Base-by-base conservation (phyloP, 108 stramenopile species). In the Nitzschia palea region DNA sequence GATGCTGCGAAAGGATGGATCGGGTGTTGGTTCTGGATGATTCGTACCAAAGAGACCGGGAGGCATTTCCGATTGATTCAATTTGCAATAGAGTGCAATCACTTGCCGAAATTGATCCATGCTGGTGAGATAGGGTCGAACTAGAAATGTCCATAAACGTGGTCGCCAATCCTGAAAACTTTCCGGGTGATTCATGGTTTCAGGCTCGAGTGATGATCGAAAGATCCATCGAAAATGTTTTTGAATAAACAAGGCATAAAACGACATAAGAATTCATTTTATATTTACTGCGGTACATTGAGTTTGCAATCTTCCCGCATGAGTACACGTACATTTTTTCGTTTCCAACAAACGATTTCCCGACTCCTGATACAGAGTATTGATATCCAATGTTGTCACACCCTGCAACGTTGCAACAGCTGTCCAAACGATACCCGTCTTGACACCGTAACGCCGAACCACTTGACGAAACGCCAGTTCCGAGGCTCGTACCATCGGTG, bases 151-250 rank as follows among this genome's bases (percentile, higher is more conserved):
- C 85, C 85, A 86, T 18, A 86, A 44, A 9, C 77, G 77, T 1
- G 77, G 72, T 48, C 77, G 66, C 71, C 79, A 78, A 45, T 80
- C 76, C 1, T 71, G 43, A 40, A 62, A 80, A 17, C 67, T 52
- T 43, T 75, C 69, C 2, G 55, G 37, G 30, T 66, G 48, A 45
- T 78, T 66, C n/a, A n/a, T n/a, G 47, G 71, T 25, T 12, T 56
- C 35, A 30, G 80, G 80, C 32, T 80, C 76, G 44, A 86, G 62
- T 8, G 31, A 36, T 9, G 69, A n/a, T 17, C 85, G 77, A 61
- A 83, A 80, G n/a, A 86, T 78, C 85, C 85, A 86, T 0, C 82
- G 70, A 18, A 86, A 44, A 55, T 86, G 85, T 33, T 78, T 80
- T 54, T 72, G 81, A 44, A 86, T 80, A 43, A 78, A 82, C 42